A percentile compares a stretch with the other conserved stretches of the same genome.
Conservation (phyloP, 2,329 filamentous ascomycete genomes). For the Calonectria pseudoturangicola region DNA sequence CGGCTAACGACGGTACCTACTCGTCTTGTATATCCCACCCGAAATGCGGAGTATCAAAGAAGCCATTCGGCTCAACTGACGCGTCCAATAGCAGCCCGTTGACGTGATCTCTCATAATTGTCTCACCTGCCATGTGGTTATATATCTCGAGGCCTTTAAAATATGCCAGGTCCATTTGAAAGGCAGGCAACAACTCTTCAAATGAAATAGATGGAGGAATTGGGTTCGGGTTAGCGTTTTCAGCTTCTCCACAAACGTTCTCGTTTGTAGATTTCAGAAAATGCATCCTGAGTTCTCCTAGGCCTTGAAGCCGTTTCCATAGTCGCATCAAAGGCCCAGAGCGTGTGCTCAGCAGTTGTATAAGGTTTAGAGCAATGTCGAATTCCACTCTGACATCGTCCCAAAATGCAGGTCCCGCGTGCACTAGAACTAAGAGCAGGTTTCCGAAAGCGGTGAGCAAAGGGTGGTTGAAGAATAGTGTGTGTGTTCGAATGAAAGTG, state of each 20-base stretch:
- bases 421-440: slow-evolving; percentile 22
- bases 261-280: not conserved
- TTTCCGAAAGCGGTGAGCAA: slow-evolving; percentile 26
- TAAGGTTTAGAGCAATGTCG: slow-evolving; percentile 26
- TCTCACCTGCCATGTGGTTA: not conserved
- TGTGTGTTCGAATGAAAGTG: not conserved
- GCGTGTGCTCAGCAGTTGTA: slow-evolving; percentile 17
- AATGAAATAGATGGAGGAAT: not conserved
- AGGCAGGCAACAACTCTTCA: not conserved
- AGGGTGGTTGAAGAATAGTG: slow-evolving; percentile 30
- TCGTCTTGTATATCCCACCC: not conserved
- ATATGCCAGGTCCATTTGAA: slow-evolving; percentile 4
- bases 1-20: too few relatives aligned
- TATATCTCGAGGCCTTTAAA: not conserved
- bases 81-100: not conserved
- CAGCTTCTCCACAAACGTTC: not conserved
- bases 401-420: slow-evolving; percentile 3
- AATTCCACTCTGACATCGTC: slow-evolving; percentile 22
- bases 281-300: slow-evolving; percentile 3
- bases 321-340: slow-evolving; percentile 15
- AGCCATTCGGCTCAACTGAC: not conserved
- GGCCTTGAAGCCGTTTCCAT: slow-evolving; percentile 30
- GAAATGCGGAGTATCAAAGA: not conserved
- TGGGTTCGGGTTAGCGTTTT: not conserved
- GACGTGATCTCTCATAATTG: not conserved